Percentiles rank a stretch among this genome's conserved stretches.
Evolutionary conservation across 164 flowering plant genomes (phyloP).

Genomic region (Macadamia integrifolia): DNA sequence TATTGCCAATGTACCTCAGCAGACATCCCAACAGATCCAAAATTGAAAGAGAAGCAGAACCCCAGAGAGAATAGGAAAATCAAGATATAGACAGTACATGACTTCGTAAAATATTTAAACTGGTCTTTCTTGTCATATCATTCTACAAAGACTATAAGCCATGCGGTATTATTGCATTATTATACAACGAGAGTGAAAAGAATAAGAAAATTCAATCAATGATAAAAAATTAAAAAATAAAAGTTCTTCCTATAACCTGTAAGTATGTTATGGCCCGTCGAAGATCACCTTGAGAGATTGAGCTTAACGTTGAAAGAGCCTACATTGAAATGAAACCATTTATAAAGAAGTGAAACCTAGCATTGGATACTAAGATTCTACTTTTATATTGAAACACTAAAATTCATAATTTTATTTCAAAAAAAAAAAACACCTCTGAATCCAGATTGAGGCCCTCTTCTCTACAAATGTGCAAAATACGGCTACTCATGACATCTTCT

Average conservation of each 20-base stretch:
- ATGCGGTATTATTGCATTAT: background rate
- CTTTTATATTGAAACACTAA: background rate
- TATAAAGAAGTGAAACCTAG: constrained; percentile 8
- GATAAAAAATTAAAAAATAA: too few relatives aligned
- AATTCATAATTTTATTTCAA: background rate
- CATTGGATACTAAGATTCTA: background rate
- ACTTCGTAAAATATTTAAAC: too few relatives aligned
- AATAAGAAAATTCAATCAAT: background rate
- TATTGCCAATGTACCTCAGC: too few relatives aligned
- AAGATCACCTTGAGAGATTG: constrained; percentile 95
- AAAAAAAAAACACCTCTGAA: constrained; percentile 49
- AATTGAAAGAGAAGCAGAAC: too few relatives aligned
- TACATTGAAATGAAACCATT: constrained; percentile 20
- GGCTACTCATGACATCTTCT: constrained; percentile 74
- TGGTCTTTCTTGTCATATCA: background rate
- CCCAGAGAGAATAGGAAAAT: too few relatives aligned
- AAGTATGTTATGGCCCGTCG: constrained; percentile 95
- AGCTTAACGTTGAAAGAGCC: constrained; percentile 92
- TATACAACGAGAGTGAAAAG: background rate
- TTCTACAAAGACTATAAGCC: background rate
- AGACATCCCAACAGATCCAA: too few relatives aligned
- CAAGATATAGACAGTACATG: too few relatives aligned
- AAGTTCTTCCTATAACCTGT: constrained; percentile 43
- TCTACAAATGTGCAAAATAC: constrained; percentile 65
- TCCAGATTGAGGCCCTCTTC: constrained; percentile 82